Evolutionary conservation across 179 eudicot genomes (phyloP), one percentile per base, ranked within the genome.

Genomic region (Kewa caespitosa): DNA sequence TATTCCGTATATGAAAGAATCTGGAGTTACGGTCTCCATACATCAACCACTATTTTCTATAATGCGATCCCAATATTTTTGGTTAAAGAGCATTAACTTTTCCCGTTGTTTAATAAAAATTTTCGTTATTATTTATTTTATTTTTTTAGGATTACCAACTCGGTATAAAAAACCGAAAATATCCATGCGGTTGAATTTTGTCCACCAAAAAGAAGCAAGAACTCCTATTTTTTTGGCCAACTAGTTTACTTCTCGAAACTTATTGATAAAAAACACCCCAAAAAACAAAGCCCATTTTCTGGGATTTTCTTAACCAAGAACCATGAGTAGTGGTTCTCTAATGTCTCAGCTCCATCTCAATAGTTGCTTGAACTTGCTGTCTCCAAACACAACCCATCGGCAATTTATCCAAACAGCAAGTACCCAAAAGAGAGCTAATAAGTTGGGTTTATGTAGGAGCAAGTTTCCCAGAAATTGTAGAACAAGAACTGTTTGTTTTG

Each of bases 401-500:
- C 69, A 38, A 59, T 43, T 79, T 42, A 72, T 79, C 48, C 87
- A 76, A 36, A 70, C 70, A n/a, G 7, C 64, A 6, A 72, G 76
- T 30, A 82, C 64, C 83, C 85, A 36, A n/a, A n/a, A n/a, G 32
- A 77, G 68, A 41, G 67, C 54, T 38, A 69, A 36, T 38, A 69
- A 36, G 11, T 59, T 86, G 50, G 63, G 67, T 28, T 70, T 81
- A 37, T 76, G 86, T 27, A 57, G 36, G 55, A 78, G 36, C 46
- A 75, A 43, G 28, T 67, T 57, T 38, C 39, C 72, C 76, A 79
- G 60, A 85, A 81, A 57, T 66, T 54, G 74, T 48, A 76, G 71
- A 38, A n/a, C n/a, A n/a, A 79, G 80, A 71, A 43, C 82, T 41
- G 83, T 86, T 79, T 87, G 90, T 61, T 94, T 78, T 59, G 92